Conservation (phyloP, 2,329 filamentous ascomycete genomes). For the Fusarium kyushuense region DNA sequence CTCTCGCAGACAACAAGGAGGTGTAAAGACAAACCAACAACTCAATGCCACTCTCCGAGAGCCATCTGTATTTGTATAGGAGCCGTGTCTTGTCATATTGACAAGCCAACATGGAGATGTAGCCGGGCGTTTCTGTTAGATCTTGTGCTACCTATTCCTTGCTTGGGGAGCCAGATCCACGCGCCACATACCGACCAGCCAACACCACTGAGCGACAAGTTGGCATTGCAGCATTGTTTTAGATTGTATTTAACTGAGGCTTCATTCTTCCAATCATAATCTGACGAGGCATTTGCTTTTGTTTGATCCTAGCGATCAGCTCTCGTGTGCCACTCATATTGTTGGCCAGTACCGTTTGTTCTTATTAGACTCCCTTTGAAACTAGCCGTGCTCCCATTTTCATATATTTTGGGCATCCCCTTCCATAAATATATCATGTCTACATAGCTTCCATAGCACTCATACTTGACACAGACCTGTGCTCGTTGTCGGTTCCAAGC, state of each 20-base stretch:
- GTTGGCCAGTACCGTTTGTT: constrained; percentile 11
- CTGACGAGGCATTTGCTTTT: constrained; percentile 25
- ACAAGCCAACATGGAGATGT: constrained; percentile 15
- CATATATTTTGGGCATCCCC: background rate
- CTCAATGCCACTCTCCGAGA: background rate
- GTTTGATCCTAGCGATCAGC: constrained; percentile 15
- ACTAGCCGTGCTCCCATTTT: background rate
- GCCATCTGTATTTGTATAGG: background rate
- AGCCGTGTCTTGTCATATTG: background rate
- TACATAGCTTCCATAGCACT: background rate
- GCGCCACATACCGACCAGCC: constrained; percentile 42
- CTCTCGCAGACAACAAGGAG: constrained; percentile 9
- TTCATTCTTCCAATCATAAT: constrained; percentile 24
- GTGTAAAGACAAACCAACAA: constrained; percentile 1
- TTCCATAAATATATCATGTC: constrained; percentile 1
- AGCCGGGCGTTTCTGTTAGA: constrained; percentile 29
- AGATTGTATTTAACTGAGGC: constrained; percentile 29
- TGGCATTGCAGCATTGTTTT: constrained; percentile 22
- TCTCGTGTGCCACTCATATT: constrained; percentile 13
- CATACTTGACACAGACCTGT: constrained; percentile 9
- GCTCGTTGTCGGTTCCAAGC: constrained; percentile 16
- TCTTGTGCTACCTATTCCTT: constrained; percentile 18
- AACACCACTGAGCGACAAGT: constrained; percentile 19
- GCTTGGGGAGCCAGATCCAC: constrained; percentile 37
- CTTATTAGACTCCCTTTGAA: background rate